Conservation (phyloP, 2,329 filamentous ascomycete genomes). For the Paramyrothecium roridum region DNA sequence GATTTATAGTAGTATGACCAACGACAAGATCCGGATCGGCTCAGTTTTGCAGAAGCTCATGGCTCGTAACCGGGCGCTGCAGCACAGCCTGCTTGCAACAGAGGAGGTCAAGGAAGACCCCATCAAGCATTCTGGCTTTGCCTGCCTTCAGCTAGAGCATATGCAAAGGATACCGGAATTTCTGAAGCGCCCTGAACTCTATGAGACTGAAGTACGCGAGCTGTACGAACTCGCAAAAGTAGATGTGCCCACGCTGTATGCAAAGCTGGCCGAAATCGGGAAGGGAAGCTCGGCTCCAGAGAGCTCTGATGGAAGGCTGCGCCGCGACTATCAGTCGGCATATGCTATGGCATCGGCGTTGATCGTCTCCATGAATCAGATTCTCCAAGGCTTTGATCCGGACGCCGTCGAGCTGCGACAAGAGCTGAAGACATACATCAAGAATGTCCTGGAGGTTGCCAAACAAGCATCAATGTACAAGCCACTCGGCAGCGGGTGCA, state of each 20-base stretch:
- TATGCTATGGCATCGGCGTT: slow-evolving; percentile 9
- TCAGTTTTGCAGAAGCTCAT: too few relatives aligned
- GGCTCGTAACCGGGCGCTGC: too few relatives aligned
- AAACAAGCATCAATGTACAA: not conserved
- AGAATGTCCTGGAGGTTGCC: not conserved
- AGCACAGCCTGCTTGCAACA: too few relatives aligned
- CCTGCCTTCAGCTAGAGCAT: too few relatives aligned
- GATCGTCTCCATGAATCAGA: slow-evolving; percentile 7
- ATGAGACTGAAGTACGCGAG: too few relatives aligned
- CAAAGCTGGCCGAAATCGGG: not conserved
- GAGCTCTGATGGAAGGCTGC: slow-evolving; percentile 6
- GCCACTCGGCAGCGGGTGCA: not conserved
- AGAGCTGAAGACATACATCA: not conserved
- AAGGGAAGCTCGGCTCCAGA: not conserved
- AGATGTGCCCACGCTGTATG: not conserved
- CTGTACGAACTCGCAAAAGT: not conserved
- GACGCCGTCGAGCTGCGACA: slow-evolving; percentile 1
- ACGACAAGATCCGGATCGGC: too few relatives aligned
- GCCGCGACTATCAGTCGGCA: slow-evolving; percentile 3
- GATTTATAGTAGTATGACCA: too few relatives aligned
- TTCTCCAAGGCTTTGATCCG: slow-evolving; percentile 15
- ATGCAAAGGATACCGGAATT: too few relatives aligned
- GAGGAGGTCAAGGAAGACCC: too few relatives aligned
- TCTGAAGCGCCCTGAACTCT: too few relatives aligned
- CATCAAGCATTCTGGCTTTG: too few relatives aligned